Evolutionary conservation across 805 yeast genomes (phyloP).

Genomic region (Lipomyces starkeyi): DNA sequence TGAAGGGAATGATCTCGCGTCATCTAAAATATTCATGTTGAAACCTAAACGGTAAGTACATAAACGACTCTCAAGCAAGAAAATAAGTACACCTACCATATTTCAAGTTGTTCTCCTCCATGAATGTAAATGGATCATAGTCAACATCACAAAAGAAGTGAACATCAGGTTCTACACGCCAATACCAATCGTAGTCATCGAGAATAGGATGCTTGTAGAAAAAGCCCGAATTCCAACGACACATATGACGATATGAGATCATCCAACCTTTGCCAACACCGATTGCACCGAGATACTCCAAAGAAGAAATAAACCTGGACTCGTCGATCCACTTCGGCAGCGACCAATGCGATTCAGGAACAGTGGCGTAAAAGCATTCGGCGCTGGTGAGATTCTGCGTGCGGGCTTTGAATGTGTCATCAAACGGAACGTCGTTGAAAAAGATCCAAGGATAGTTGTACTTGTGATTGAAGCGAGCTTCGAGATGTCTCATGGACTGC

Average conservation of each 20-base stretch:
- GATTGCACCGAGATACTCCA: conserved; percentile 42
- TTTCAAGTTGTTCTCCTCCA: conserved; percentile 73
- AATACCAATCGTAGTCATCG: conserved; percentile 68
- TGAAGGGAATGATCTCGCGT: conserved; percentile 51
- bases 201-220: conserved; percentile 69
- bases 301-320: conserved; percentile 33
- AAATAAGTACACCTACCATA: conserved; percentile 54
- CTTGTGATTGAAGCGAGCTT: conserved; percentile 67
- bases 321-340: conserved; percentile 69
- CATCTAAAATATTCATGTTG: conserved; percentile 38
- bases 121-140: conserved; percentile 78
- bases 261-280: conserved; percentile 69
- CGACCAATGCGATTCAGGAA: conserved; percentile 69
- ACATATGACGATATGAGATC: conserved; percentile 73
- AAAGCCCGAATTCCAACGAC: conserved; percentile 77
- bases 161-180: conserved; percentile 93
- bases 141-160: conserved; percentile 77
- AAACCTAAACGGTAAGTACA: conserved; percentile 17
- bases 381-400: conserved; percentile 63
- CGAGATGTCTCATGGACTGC: conserved; percentile 65
- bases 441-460: conserved; percentile 82
- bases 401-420: conserved; percentile 59
- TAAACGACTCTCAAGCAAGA: background rate
- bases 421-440: conserved; percentile 70
- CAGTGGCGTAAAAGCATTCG: conserved; percentile 61